Evolutionary conservation across 2,329 filamentous ascomycete genomes (phyloP), one percentile per base, ranked within the genome.

Genomic region (Didymella segeticola): DNA sequence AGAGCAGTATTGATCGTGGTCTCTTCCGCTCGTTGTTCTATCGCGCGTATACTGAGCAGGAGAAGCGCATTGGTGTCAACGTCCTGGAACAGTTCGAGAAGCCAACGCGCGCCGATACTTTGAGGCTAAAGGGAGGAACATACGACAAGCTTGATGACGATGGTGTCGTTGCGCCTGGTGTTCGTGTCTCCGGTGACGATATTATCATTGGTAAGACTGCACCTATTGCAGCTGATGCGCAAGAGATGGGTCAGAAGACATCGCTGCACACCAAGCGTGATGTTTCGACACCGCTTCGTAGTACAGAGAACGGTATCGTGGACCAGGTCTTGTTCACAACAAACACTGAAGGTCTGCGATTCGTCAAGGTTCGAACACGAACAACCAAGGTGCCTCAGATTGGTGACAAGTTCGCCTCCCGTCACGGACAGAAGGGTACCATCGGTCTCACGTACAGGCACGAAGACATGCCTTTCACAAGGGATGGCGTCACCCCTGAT

Each of bases 171-270:
- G 90, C 91, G 7, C 95, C 95, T 12, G 95, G 95, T 71, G 89
- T 96, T 20, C 90, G 95, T 75, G 93, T 99, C 1, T 96, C 92
- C 12, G 96, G 95, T 70, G 95, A 98, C 69, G 95, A 99, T 75
- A 96, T 99, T 71, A 98, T 99, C 74, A 99, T 99, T 61, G 95
- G 96, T 60, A 99, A 99, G 82, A 98, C 95, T 3, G 93, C 93
- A 10, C 96, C 96, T 1, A 91, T 99, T 73, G 89, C 92, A 41
- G 88, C 91, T 2, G 95, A 99, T 68, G 89, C 90, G 14, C 91
- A 97, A 73, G 95, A 99, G 75, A 83, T 98, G 59, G 95, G 95
- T 6, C 93, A 96, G 71, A 86, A 95, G 58, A 96, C 91, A 20
- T 92, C 91, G 65, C 81, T 89, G 52, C 95, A 99, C 75, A 88